phyloP scores from a whole-genome alignment of 441 rosid species.

The Metrosideros polymorpha region DNA sequence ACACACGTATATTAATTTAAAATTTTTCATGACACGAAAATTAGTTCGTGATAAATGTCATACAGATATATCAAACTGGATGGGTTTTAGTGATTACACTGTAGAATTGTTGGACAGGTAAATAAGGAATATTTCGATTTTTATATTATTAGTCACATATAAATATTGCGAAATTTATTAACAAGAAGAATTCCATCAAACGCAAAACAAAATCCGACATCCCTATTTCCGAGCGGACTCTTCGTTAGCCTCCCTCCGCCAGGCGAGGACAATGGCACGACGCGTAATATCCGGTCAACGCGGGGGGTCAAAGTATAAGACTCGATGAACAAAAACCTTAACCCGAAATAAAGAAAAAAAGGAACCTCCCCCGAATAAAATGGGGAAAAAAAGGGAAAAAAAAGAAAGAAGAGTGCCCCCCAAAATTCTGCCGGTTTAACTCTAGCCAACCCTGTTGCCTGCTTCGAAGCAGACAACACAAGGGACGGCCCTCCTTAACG shows the following conservation, averaged over 20 bases:
- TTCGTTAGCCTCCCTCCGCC: background rate
- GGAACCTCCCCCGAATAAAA: background rate
- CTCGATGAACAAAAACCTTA: background rate
- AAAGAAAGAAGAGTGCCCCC: background rate
- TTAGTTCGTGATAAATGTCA: background rate
- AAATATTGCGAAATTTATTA: background rate
- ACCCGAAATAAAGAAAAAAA: background rate
- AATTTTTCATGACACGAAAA: accelerated
- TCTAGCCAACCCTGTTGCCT: conserved; percentile 59
- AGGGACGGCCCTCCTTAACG: conserved; percentile 46
- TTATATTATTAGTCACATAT: background rate
- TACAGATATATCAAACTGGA: too few relatives aligned
- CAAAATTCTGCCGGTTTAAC: conserved; percentile 47
- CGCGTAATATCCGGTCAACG: background rate
- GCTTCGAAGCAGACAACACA: conserved; percentile 58
- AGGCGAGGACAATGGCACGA: conserved; percentile 5
- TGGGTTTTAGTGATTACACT: background rate
- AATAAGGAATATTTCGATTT: background rate
- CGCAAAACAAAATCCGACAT: background rate
- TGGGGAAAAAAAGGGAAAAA: background rate
- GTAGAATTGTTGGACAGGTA: background rate
- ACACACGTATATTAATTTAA: too few relatives aligned
- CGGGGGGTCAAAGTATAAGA: conserved; percentile 7
- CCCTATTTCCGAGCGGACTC: background rate
- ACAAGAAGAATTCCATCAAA: background rate